Evolutionary conservation across 495 filamentous ascomycete genomes (phyloP).

Genomic region (Aeminium ludgeri): DNA sequence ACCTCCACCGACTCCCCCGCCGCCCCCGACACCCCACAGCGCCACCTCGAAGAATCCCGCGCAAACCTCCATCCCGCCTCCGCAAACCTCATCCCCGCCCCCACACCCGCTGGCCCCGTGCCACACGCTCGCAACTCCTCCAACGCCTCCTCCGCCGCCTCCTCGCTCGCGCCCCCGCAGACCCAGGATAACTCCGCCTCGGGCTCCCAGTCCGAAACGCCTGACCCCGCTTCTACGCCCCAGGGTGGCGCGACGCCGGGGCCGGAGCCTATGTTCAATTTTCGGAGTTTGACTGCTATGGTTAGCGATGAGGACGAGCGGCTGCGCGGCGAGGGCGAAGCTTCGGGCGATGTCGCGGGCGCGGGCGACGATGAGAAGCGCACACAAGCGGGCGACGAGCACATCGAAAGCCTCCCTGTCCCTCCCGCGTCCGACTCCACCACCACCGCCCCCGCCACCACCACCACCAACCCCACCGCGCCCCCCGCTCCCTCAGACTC

Average conservation of each 20-base stretch:
- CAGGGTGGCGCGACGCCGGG: constrained; percentile 24
- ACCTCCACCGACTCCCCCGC: not conserved
- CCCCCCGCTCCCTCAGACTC: not conserved
- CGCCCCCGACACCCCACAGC: constrained; percentile 19
- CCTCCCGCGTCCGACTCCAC: not conserved
- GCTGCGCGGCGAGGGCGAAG: no score
- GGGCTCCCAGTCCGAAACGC: constrained; percentile 6
- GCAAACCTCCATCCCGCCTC: constrained; percentile 22
- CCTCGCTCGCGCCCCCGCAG: constrained; percentile 43
- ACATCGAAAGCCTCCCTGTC: constrained; percentile 16
- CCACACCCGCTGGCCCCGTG: constrained; percentile 34
- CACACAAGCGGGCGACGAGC: constrained; percentile 12
- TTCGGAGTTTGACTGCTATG: constrained; percentile 70
- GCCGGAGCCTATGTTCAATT: constrained; percentile 76
- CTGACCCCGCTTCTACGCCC: constrained; percentile 25
- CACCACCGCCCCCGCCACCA: not conserved
- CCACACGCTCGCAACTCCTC: constrained; percentile 61
- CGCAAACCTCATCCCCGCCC: constrained; percentile 17
- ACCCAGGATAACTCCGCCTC: constrained; percentile 32
- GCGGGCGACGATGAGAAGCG: constrained; percentile 30
- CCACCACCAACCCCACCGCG: not conserved
- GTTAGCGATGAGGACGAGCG: constrained; percentile 60
- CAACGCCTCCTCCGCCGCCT: constrained; percentile 65
- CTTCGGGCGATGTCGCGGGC: no score
- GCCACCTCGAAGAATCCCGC: constrained; percentile 20